These are phyloP conservation scores for Colletotrichum filicis DNA, from an alignment of 2,329 filamentous ascomycete species.

Conservation along the genomic window DNA sequence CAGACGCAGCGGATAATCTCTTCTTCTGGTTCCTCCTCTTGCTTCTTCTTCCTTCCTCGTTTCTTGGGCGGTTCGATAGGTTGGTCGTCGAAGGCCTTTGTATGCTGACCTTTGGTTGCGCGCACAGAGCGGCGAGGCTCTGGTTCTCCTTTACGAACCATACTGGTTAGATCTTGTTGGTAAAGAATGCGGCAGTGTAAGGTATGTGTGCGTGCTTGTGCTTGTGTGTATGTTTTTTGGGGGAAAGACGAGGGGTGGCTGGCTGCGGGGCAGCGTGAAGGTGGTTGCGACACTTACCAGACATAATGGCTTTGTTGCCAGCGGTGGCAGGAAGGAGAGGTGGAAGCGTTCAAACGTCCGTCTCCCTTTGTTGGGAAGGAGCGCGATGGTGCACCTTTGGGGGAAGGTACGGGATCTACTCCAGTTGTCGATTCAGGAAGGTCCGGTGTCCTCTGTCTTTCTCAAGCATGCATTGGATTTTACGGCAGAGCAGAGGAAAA, in stretches of 20 bases:
- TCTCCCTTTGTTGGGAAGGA: conserved; percentile 25
- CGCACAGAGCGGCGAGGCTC: conserved; percentile 95
- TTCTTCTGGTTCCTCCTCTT: conserved; percentile 68
- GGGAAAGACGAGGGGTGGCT: background rate
- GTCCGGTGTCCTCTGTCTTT: conserved; percentile 10
- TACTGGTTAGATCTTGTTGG: conserved; percentile 10
- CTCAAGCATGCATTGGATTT: conserved; percentile 35
- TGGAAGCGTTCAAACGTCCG: background rate
- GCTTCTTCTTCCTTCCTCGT: conserved; percentile 69
- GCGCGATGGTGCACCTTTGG: conserved; percentile 5
- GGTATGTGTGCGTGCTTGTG: background rate
- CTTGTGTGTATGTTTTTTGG: background rate
- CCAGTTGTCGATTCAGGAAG: conserved; percentile 17
- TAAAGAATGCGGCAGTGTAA: background rate
- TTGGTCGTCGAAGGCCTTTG: conserved; percentile 84
- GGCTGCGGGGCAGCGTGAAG: conserved; percentile 11
- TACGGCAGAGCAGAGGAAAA: conserved; percentile 22
- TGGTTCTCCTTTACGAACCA: conserved; percentile 53
- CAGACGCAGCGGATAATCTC: conserved; percentile 94
- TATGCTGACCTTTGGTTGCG: conserved; percentile 96
- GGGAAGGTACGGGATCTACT: conserved; percentile 8
- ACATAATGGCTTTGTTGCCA: conserved; percentile 25
- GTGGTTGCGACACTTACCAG: conserved; percentile 32
- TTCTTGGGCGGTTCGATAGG: conserved; percentile 64
- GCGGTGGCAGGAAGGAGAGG: background rate